phyloP scores from a whole-genome alignment of 1,139 yeast species.

The Zygosaccharomyces sapae region DNA sequence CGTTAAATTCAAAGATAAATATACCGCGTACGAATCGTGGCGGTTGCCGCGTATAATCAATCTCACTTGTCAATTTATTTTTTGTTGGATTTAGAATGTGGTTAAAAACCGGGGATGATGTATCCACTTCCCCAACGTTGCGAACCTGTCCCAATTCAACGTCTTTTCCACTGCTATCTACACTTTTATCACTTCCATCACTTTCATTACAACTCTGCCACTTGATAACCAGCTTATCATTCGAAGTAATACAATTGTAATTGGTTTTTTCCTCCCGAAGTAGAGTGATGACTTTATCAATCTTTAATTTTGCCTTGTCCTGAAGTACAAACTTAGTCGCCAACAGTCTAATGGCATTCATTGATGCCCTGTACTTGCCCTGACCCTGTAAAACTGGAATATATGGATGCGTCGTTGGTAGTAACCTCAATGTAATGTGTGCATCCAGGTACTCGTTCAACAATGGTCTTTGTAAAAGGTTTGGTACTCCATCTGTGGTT shows the following conservation, averaged over 20 bases:
- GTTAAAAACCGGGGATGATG: slow-evolving; percentile 16
- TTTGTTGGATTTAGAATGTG: slow-evolving; percentile 19
- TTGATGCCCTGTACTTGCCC: slow-evolving; percentile 49
- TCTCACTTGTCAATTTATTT: slow-evolving; percentile 9
- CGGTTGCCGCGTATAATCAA: neutral
- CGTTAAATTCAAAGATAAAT: slow-evolving; percentile 69
- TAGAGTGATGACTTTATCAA: slow-evolving; percentile 21
- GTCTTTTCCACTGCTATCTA: slow-evolving; percentile 6
- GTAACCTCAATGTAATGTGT: slow-evolving; percentile 52
- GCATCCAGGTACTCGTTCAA: slow-evolving; percentile 49
- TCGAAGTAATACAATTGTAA: slow-evolving; percentile 33
- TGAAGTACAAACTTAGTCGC: slow-evolving; percentile 52
- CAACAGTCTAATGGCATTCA: slow-evolving; percentile 50
- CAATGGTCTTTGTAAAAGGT: slow-evolving; percentile 47
- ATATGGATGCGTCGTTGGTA: slow-evolving; percentile 59
- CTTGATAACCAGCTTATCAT: slow-evolving; percentile 54
- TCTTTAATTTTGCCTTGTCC: slow-evolving; percentile 18
- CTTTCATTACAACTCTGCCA: slow-evolving; percentile 61
- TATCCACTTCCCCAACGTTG: slow-evolving; percentile 10
- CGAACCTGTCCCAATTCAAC: slow-evolving; percentile 20
- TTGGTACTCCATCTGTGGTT: slow-evolving; percentile 49
- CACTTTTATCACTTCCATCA: slow-evolving; percentile 28
- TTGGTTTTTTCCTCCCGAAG: slow-evolving; percentile 12
- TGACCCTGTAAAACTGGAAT: slow-evolving; percentile 62
- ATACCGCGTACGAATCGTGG: slow-evolving; percentile 52